Base-by-base conservation (phyloP, 805 yeast genomes). In the Metschnikowia aberdeeniae region DNA sequence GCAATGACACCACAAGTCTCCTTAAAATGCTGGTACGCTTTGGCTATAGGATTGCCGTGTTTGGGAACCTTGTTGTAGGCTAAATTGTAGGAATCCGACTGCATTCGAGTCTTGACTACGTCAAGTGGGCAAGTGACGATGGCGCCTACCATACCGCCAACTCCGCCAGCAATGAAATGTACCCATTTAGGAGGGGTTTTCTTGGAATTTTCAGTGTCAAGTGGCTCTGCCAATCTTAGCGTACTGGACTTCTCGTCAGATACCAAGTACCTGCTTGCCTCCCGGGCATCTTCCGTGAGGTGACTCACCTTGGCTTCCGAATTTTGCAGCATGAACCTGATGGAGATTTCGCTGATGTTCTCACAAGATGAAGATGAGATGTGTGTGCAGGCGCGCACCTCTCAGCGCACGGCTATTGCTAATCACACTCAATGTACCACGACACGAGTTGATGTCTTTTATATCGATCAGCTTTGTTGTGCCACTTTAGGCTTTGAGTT, bases 131-230 rank as follows among this genome's bases (percentile, higher is more conserved):
- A 84, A 0, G 99, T 93, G 44, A 82, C 82, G 3, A 92, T 68
- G 1, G 99, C 96, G 22, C 99, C 99, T 27, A 92, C 87, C 97
- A 93, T 93, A 12, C 99, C 99, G 29, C 97, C 99, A 22, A 87
- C 63, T 11, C 96, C 95, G 41, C 93, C 95, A 10, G 95, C 90
- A n/a, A 86, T 86, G 60, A 86, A 86, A 66, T 86, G 92, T 5
- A 85, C 89, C 92, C 77, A 72, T 40, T 66, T 67, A 56, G 52
- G 54, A 46, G 66, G 35, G 50, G 46, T 43, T 53, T 47, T 44
- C 20, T 36, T 31, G 27, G 36, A 17, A 41, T 31, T 30, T 11
- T 48, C 51, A 20, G 50, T 46, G 30, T 54, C 62, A 6, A 66
- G 38, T 22, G 56, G 53, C 45, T 61, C 65, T 1, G 76, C 67